Evolutionary conservation across 1,139 yeast species (phyloP).

Genomic region (Suhomyces panamericanus): DNA sequence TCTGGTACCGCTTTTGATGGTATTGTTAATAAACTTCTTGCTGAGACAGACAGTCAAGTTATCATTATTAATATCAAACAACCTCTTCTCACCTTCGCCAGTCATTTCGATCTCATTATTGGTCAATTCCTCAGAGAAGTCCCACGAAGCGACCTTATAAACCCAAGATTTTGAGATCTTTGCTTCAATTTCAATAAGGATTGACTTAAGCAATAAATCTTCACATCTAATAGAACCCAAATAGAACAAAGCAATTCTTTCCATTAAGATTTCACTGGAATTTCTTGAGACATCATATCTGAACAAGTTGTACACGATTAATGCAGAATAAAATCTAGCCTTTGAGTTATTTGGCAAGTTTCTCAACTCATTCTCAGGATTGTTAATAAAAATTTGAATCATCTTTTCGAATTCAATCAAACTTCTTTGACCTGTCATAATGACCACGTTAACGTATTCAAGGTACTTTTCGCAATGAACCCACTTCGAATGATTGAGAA

Average conservation of each 20-base stretch:
- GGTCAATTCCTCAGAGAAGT: slow-evolving; percentile 46
- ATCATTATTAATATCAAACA: slow-evolving; percentile 48
- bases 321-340: slow-evolving; percentile 42
- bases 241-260: slow-evolving; percentile 52
- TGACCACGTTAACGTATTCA: slow-evolving; percentile 41
- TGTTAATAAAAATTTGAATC: slow-evolving; percentile 65
- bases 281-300: slow-evolving; percentile 46
- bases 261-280: slow-evolving; percentile 49
- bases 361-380: slow-evolving; percentile 36
- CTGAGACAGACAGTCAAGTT: slow-evolving; percentile 58
- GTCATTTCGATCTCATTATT: slow-evolving; percentile 44
- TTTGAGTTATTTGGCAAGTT: slow-evolving; percentile 27
- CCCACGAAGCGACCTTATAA: slow-evolving; percentile 62
- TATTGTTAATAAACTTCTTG: slow-evolving; percentile 50
- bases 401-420: slow-evolving; percentile 51
- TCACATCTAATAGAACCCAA: slow-evolving; percentile 61
- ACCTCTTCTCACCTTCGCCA: slow-evolving; percentile 35
- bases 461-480: slow-evolving; percentile 35
- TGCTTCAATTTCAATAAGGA: slow-evolving; percentile 59
- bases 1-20: slow-evolving; percentile 31
- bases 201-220: slow-evolving; percentile 60
- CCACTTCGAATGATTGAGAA: slow-evolving; percentile 53
- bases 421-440: slow-evolving; percentile 35
- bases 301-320: slow-evolving; percentile 48
- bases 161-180: slow-evolving; percentile 57